These are phyloP conservation scores for Metrosideros polymorpha DNA, from an alignment of 441 rosid genomes.

Conservation along the genomic window DNA sequence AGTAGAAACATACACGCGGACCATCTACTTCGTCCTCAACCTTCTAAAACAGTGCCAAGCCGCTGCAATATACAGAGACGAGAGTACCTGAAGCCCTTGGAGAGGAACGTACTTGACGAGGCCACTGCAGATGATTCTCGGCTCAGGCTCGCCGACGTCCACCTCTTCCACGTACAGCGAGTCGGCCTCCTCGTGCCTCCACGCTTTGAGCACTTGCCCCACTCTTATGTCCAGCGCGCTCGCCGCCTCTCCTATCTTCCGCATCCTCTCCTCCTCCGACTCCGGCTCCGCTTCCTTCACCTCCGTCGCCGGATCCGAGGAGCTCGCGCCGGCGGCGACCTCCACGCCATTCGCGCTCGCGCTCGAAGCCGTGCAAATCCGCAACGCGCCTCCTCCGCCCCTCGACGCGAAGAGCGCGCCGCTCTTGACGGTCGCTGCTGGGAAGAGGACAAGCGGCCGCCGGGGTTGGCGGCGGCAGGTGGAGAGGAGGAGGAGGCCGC, in stretches of 20 bases:
- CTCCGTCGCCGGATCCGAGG: conserved; percentile 4
- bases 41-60: background rate
- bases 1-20: background rate
- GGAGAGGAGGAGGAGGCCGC: background rate
- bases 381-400: background rate
- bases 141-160: conserved; percentile 70
- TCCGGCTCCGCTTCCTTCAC: background rate
- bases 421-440: background rate
- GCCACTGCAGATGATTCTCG: conserved; percentile 83
- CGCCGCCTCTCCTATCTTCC: conserved; percentile 34
- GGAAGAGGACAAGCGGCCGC: background rate
- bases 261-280: background rate
- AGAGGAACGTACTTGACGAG: conserved; percentile 71
- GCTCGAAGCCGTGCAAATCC: background rate
- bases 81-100: conserved; percentile 45
- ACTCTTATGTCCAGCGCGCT: conserved; percentile 74
- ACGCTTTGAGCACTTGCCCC: conserved; percentile 67
- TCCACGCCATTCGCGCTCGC: background rate
- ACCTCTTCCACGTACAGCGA: conserved; percentile 87
- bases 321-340: background rate
- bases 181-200: conserved; percentile 90
- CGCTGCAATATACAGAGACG: background rate
- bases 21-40: background rate
- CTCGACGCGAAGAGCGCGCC: background rate
- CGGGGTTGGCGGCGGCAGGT: background rate